phyloP scores from a whole-genome alignment of 148 eudicot genomes.

The Selenicereus undatus region DNA sequence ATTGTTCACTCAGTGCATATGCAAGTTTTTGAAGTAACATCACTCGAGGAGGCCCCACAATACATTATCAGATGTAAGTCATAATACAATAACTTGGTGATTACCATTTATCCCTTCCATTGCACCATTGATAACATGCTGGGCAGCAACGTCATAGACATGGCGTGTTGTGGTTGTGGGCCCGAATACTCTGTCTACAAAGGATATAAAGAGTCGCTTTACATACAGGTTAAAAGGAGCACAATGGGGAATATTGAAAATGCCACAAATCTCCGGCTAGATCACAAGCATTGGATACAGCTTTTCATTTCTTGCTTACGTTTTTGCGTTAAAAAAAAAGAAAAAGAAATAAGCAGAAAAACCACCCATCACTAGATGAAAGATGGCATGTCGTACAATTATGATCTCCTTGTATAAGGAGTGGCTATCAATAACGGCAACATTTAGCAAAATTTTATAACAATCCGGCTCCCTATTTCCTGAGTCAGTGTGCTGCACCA shows the following conservation, averaged over 20 bases:
- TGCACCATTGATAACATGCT: constrained; percentile 83
- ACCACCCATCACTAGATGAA: neutral
- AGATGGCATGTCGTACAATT: neutral
- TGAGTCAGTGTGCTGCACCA: neutral
- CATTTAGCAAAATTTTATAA: too few species aligned
- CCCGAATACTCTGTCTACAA: constrained; percentile 90
- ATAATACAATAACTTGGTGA: constrained; percentile 3
- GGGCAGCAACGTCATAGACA: constrained; percentile 96
- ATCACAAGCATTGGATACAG: neutral
- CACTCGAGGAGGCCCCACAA: neutral
- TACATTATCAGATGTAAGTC: neutral
- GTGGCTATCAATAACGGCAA: neutral
- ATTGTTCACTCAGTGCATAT: neutral
- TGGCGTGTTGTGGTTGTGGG: constrained; percentile 98
- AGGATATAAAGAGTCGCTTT: neutral
- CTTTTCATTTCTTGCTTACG: neutral
- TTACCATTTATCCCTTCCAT: constrained; percentile 96
- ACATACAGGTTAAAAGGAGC: constrained; percentile 7
- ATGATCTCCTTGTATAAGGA: neutral
- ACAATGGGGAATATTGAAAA: constrained; percentile 3
- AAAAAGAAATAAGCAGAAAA: neutral
- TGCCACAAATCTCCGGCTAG: neutral
- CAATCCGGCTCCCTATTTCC: neutral
- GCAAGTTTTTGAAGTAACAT: neutral
- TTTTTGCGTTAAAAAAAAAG: neutral